Evolutionary conservation across 257 asterid species (phyloP).

Genomic region (Coffea canephora): DNA sequence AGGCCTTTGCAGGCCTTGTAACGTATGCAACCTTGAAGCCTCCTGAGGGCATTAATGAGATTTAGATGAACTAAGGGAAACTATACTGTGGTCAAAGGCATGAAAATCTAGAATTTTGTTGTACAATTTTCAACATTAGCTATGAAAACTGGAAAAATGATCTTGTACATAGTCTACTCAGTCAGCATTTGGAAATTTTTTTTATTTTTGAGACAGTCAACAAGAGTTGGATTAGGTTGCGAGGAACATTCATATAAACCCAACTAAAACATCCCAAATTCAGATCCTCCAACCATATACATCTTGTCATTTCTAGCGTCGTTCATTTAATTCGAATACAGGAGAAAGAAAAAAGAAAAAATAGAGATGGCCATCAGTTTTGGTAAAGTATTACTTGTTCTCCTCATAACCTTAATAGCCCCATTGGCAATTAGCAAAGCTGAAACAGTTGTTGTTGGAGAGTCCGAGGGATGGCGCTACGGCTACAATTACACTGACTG

Average conservation of each 20-base stretch:
- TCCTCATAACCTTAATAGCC: not conserved
- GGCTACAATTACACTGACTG: conserved; percentile 7
- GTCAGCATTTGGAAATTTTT: not conserved
- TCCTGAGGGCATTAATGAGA: not conserved
- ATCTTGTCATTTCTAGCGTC: not conserved
- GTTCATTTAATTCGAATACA: not conserved
- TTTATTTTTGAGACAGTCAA: not conserved
- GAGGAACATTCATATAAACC: conserved; percentile 1
- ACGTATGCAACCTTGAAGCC: not conserved
- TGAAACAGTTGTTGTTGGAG: conserved; percentile 1
- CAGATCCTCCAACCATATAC: not conserved
- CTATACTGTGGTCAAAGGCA: not conserved
- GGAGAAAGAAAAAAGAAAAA: not conserved
- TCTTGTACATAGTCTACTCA: not conserved
- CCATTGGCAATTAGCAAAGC: conserved; percentile 2
- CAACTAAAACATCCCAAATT: not conserved
- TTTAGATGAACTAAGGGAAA: not conserved
- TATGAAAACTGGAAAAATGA: not conserved
- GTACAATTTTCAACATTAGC: not conserved
- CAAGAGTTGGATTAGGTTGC: not conserved
- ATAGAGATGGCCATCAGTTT: not conserved
- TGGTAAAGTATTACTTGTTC: not conserved
- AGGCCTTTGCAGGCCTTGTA: not conserved
- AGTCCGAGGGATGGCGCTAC: conserved; percentile 7
- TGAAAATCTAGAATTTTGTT: not conserved